Evolutionary conservation across 768 basidiomycete species (phyloP).

Genomic region (Agaricus sinodeliciosus): DNA sequence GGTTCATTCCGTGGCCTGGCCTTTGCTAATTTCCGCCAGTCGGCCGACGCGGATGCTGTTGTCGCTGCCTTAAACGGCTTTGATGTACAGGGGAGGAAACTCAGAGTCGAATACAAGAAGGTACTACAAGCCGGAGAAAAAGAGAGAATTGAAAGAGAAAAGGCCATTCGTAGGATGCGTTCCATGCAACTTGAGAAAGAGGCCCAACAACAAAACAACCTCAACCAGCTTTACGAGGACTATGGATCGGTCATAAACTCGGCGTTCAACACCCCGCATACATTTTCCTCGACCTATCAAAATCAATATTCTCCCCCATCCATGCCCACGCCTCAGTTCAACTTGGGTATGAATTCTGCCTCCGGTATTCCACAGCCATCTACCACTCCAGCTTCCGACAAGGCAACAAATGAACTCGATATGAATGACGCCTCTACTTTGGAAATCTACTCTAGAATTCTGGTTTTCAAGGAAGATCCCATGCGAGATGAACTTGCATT

Average conservation of each 20-base stretch:
- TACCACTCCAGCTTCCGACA: constrained; percentile 58
- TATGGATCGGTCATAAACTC: constrained; percentile 59
- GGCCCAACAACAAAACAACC: constrained; percentile 43
- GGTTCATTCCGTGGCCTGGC: constrained; percentile 96
- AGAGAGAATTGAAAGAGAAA: constrained; percentile 96
- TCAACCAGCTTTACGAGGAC: constrained; percentile 60
- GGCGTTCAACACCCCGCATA: constrained; percentile 64
- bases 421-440: constrained; percentile 93
- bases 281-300: constrained; percentile 65
- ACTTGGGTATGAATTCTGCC: constrained; percentile 37
- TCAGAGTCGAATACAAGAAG: constrained; percentile 99
- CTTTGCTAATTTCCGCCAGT: constrained; percentile 95
- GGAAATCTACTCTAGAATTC: constrained; percentile 94
- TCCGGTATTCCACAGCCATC: constrained; percentile 53
- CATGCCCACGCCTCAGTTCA: constrained; percentile 39
- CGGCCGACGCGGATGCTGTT: constrained; percentile 89
- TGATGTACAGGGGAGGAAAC: constrained; percentile 92
- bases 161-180: constrained; percentile 96
- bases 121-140: constrained; percentile 99
- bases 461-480: constrained; percentile 95
- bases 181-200: constrained; percentile 95
- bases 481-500: constrained; percentile 98
- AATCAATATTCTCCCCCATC: constrained; percentile 64
- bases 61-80: constrained; percentile 95
- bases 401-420: constrained; percentile 72